A percentile compares a stretch with the other conserved stretches of the same genome.
These are phyloP conservation scores for Paramecium biaurelia DNA, from an alignment of 73 alveolate genomes.

Conservation along the genomic window DNA sequence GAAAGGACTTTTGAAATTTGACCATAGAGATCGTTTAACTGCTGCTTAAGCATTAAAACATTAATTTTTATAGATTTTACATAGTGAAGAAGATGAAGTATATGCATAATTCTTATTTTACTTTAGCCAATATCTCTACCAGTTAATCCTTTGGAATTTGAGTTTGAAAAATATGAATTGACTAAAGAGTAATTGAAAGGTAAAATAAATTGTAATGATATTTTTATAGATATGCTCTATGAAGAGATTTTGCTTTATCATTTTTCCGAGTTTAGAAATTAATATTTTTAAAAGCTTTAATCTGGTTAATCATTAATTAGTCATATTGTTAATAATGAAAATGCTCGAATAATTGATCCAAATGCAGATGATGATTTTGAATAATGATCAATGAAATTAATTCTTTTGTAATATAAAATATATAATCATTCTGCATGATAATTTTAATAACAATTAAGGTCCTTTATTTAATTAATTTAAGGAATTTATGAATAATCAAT, in stretches of 20 bases:
- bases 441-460: neutral
- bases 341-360: constrained; percentile 15
- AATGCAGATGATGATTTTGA: constrained; percentile 53
- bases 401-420: neutral
- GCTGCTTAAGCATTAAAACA: constrained; percentile 89
- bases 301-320: constrained; percentile 24
- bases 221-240: constrained; percentile 41
- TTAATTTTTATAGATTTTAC: constrained; percentile 77
- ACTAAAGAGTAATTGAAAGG: constrained; percentile 65
- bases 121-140: constrained; percentile 55
- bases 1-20: constrained; percentile 71
- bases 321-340: constrained; percentile 22
- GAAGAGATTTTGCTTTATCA: constrained; percentile 67
- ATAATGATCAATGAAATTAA: neutral
- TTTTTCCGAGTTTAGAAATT: constrained; percentile 31
- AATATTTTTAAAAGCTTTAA: constrained; percentile 7
- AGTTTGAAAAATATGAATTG: constrained; percentile 66
- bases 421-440: neutral
- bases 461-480: neutral
- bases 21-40: constrained; percentile 84
- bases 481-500: neutral
- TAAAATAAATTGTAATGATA: neutral
- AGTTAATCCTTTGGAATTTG: constrained; percentile 55
- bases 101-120: neutral
- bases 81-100: constrained; percentile 76